Evolutionary conservation across 371 early-diverging fungal genomes (phyloP).

Genomic region (Phascolomyces articulosus): DNA sequence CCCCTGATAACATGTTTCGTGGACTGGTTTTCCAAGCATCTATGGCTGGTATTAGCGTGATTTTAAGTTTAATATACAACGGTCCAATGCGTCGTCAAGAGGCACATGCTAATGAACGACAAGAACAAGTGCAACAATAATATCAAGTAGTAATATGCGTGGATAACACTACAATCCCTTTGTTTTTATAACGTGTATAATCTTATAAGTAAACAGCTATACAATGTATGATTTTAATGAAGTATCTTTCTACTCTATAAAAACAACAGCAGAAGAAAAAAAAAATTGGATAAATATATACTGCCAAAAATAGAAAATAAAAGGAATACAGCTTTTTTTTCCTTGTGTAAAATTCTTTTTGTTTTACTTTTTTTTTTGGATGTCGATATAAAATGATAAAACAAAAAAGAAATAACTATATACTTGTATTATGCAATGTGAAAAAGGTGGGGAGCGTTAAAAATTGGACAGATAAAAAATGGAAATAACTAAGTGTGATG

Average conservation of each 20-base stretch:
- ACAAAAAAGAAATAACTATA: background rate
- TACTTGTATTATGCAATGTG: constrained; percentile 7
- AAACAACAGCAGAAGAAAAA: no score
- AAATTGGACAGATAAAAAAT: background rate
- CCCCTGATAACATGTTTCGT: constrained; percentile 36
- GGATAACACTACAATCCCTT: no score
- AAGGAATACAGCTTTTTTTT: background rate
- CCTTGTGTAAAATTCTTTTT: background rate
- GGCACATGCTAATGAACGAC: background rate
- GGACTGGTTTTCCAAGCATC: constrained; percentile 44
- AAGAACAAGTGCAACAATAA: background rate
- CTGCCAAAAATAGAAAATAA: background rate
- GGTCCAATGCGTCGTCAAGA: constrained; percentile 35
- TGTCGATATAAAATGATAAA: background rate
- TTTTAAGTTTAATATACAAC: constrained; percentile 35
- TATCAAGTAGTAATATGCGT: no score
- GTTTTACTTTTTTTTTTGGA: background rate
- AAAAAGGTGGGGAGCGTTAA: background rate
- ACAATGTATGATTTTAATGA: no score
- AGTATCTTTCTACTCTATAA: no score
- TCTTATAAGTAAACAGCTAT: no score
- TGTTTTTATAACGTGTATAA: no score
- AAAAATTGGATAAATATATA: background rate
- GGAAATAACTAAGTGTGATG: background rate
- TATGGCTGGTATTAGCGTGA: constrained; percentile 28